These are phyloP conservation scores for Neopestalotiopsis clavispora DNA, from an alignment of 2,329 filamentous ascomycete genomes.

Conservation along the genomic window DNA sequence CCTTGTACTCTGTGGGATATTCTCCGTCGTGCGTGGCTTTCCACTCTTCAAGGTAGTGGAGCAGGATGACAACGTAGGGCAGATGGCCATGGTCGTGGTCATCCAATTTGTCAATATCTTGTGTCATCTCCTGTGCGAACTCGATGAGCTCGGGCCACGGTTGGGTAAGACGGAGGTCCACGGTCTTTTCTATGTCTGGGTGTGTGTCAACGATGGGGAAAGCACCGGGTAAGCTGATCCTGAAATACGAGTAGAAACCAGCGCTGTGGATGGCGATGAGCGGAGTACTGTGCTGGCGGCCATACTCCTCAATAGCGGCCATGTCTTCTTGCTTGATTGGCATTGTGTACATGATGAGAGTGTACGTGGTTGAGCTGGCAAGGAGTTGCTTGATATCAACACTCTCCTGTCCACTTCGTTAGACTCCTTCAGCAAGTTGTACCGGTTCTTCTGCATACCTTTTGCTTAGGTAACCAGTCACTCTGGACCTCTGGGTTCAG, in stretches of 20 bases:
- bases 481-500: constrained; percentile 92
- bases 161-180: constrained; percentile 80
- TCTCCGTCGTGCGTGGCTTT: constrained; percentile 70
- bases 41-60: constrained; percentile 85
- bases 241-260: constrained; percentile 91
- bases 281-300: constrained; percentile 66
- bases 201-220: constrained; percentile 97
- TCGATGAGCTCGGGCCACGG: constrained; percentile 84
- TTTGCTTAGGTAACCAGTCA: constrained; percentile 63
- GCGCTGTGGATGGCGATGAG: constrained; percentile 84
- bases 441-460: constrained; percentile 31
- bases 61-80: constrained; percentile 81
- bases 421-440: background rate
- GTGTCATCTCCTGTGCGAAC: constrained; percentile 71
- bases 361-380: constrained; percentile 48
- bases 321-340: constrained; percentile 52
- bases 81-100: constrained; percentile 89
- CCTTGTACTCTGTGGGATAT: constrained; percentile 75
- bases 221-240: constrained; percentile 74
- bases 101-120: constrained; percentile 70
- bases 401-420: constrained; percentile 30
- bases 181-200: constrained; percentile 82
- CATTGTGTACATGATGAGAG: constrained; percentile 59
- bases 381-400: constrained; percentile 48
- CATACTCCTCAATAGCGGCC: constrained; percentile 51